Evolutionary conservation across 2,329 filamentous ascomycete genomes (phyloP).

Genomic region (Paecilomyces variotii): DNA sequence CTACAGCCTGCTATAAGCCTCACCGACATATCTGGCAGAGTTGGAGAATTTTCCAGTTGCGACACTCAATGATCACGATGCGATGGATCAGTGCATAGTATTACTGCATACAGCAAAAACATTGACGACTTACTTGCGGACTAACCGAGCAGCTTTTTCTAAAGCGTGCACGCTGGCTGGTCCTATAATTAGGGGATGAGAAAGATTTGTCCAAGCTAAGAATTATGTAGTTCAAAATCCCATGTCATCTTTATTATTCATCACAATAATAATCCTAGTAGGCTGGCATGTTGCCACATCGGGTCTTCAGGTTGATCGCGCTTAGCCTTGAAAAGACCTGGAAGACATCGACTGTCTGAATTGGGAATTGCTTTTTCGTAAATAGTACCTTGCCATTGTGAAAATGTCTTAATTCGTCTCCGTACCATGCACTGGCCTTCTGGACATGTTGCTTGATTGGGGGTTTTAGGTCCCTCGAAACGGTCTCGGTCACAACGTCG

Average conservation of each 20-base stretch:
- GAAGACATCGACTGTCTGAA: neutral
- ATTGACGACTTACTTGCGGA: neutral
- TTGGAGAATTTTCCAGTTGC: neutral
- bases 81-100: neutral
- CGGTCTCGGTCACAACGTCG: conserved; percentile 1
- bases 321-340: neutral
- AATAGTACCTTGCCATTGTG: neutral
- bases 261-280: neutral
- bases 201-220: neutral
- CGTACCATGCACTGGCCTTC: neutral
- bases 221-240: neutral
- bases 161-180: neutral
- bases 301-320: neutral
- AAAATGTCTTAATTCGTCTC: neutral
- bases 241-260: neutral
- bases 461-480: neutral
- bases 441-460: neutral
- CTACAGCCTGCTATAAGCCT: neutral
- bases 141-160: neutral
- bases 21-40: neutral
- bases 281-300: neutral
- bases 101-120: neutral
- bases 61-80: neutral
- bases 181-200: neutral
- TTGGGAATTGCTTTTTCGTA: neutral